Conservation (phyloP, 768 basidiomycete species). For the Leccinum sublutescens region DNA sequence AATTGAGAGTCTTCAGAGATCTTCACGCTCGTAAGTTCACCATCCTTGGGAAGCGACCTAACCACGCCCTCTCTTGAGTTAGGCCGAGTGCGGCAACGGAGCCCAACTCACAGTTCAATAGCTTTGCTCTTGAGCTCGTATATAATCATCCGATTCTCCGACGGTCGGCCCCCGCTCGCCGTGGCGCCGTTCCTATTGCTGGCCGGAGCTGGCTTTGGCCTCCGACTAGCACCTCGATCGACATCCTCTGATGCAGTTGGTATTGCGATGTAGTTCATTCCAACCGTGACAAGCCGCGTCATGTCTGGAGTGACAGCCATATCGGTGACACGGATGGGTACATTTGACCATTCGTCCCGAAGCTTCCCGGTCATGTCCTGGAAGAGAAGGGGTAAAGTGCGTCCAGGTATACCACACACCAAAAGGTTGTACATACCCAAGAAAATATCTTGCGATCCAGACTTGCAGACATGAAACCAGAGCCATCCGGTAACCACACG, state of each 20-base stretch:
- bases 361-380: constrained; percentile 77
- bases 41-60: constrained; percentile 66
- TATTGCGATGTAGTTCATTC: constrained; percentile 49
- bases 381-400: constrained; percentile 10
- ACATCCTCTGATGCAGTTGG: constrained; percentile 15
- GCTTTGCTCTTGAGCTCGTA: constrained; percentile 73
- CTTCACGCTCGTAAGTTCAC: constrained; percentile 86
- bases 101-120: constrained; percentile 58
- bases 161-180: constrained; percentile 36
- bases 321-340: constrained; percentile 80
- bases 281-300: constrained; percentile 80
- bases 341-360: constrained; percentile 64
- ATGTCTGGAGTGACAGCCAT: constrained; percentile 86
- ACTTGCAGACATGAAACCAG: constrained; percentile 86
- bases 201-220: constrained; percentile 33
- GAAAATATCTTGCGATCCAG: constrained; percentile 80
- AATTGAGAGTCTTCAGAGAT: constrained; percentile 83
- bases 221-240: constrained; percentile 35
- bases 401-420: neutral
- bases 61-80: constrained; percentile 6
- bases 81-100: constrained; percentile 8
- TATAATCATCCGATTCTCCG: constrained; percentile 67
- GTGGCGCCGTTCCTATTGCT: constrained; percentile 34
- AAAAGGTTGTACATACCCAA: constrained; percentile 58
- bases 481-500: constrained; percentile 84